Percentiles rank a stretch among this genome's conserved stretches.
Evolutionary conservation across 441 rosid species (phyloP).

Genomic region (Jatropha podagrica): DNA sequence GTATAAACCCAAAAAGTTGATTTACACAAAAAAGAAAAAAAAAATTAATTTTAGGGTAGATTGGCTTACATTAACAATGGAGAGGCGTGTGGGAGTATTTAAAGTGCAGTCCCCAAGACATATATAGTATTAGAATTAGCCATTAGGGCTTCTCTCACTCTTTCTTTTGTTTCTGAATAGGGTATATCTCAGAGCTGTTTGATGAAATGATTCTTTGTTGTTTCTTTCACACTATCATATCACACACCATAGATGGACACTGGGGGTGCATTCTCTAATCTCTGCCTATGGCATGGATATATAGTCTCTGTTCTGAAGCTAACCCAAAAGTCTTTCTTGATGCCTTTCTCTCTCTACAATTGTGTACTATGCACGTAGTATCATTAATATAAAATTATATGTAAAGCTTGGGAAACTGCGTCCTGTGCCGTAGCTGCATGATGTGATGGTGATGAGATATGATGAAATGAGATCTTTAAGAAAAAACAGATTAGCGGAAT

Average conservation of each 20-base stretch:
- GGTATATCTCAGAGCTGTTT: not conserved
- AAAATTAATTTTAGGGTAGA: too few relatives aligned
- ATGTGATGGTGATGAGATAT: slow-evolving; percentile 60
- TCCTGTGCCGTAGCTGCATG: slow-evolving; percentile 27
- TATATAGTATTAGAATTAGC: too few relatives aligned
- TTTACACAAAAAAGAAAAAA: too few relatives aligned
- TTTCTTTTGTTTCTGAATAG: not conserved
- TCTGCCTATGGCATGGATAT: too few relatives aligned
- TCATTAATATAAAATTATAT: not conserved
- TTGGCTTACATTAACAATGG: too few relatives aligned
- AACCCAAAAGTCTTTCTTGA: not conserved
- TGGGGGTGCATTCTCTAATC: not conserved
- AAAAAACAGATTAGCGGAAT: not conserved
- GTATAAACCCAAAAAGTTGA: too few relatives aligned
- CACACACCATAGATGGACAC: not conserved
- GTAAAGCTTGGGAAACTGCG: slow-evolving; percentile 31
- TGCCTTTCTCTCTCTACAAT: slow-evolving; percentile 6
- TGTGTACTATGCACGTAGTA: slow-evolving; percentile 5
- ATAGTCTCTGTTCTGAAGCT: not conserved
- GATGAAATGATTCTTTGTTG: not conserved
- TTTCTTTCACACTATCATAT: not conserved
- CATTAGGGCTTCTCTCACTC: not conserved
- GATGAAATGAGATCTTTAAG: not conserved
- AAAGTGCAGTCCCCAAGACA: slow-evolving; percentile 18
- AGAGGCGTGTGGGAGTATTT: slow-evolving; percentile 4